These are phyloP conservation scores for Magnolia officinalis DNA, from an alignment of 164 flowering plant genomes.

Conservation along the genomic window DNA sequence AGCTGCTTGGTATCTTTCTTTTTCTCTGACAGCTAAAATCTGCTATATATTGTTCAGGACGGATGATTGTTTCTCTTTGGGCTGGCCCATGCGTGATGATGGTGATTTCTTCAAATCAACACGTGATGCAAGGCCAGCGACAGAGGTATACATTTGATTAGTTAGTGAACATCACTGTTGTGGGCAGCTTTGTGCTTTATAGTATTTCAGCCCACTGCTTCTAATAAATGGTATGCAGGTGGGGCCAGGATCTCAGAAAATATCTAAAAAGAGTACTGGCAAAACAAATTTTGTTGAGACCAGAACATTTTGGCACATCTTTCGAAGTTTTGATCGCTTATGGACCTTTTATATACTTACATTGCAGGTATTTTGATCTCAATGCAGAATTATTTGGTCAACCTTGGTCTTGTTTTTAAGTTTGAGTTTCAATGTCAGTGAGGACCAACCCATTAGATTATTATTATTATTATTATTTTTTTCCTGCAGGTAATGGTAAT, in stretches of 20 bases:
- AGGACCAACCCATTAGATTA: not conserved
- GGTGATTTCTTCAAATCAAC: conserved; percentile 90
- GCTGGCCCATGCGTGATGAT: conserved; percentile 99
- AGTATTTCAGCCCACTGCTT: not conserved
- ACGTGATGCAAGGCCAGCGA: conserved; percentile 26
- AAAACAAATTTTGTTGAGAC: conserved; percentile 88
- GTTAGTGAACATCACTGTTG: conserved; percentile 1
- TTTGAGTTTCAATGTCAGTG: not conserved
- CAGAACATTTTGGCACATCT: conserved; percentile 88
- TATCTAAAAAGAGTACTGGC: conserved; percentile 56
- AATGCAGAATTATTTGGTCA: not conserved
- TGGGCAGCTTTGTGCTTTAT: not conserved
- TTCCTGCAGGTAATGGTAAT: conserved; percentile 68
- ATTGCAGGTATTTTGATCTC: conserved; percentile 57
- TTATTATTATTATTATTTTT: not conserved
- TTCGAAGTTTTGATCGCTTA: conserved; percentile 89
- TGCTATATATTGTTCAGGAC: conserved; percentile 47
- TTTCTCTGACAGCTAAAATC: conserved; percentile 6
- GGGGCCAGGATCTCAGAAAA: conserved; percentile 32
- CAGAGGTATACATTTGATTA: conserved; percentile 33
- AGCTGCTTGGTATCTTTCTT: conserved; percentile 2
- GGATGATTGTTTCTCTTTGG: conserved; percentile 82
- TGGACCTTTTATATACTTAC: conserved; percentile 88
- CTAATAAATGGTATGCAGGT: conserved; percentile 38
- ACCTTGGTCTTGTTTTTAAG: not conserved